Percentiles rank a stretch among this genome's conserved stretches.
These are phyloP conservation scores for Tolypocladium inflatum DNA, from an alignment of 2,329 filamentous ascomycete genomes.

Conservation along the genomic window DNA sequence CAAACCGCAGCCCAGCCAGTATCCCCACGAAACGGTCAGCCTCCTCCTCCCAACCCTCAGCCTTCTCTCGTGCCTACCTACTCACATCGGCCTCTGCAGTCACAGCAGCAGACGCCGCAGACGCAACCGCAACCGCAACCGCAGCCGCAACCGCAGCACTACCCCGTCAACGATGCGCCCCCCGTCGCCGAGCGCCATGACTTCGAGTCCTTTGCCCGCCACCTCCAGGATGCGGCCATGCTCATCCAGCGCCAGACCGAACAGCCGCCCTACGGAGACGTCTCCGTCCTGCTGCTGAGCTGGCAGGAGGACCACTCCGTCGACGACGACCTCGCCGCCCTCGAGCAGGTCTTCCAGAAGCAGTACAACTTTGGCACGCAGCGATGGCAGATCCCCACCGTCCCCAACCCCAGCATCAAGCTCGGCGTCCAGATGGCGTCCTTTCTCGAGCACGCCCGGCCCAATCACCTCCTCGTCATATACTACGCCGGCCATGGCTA, in stretches of 20 bases:
- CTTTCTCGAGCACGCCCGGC: constrained; percentile 47
- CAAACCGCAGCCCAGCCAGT: constrained; percentile 20
- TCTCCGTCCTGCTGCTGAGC: constrained; percentile 50
- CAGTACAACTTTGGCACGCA: constrained; percentile 52
- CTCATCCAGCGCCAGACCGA: constrained; percentile 55
- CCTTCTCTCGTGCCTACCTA: background rate
- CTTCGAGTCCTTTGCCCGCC: constrained; percentile 57
- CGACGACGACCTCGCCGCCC: constrained; percentile 41
- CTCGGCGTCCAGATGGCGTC: constrained; percentile 50
- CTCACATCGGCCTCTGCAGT: background rate
- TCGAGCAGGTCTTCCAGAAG: constrained; percentile 50
- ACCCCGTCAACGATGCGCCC: constrained; percentile 29
- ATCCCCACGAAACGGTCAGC: constrained; percentile 25
- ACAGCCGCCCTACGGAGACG: constrained; percentile 44
- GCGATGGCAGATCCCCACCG: constrained; percentile 50
- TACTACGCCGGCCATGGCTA: constrained; percentile 57
- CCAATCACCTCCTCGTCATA: constrained; percentile 53
- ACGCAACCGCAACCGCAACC: constrained; percentile 1
- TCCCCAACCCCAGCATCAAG: constrained; percentile 50
- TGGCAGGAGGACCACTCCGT: constrained; percentile 52
- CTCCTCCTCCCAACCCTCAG: constrained; percentile 10
- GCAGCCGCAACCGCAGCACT: constrained; percentile 17
- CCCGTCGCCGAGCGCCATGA: constrained; percentile 43
- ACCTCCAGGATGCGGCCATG: constrained; percentile 60
- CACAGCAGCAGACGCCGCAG: background rate